phyloP scores from a whole-genome alignment of 306 rosid genomes.

The Malus fusca region DNA sequence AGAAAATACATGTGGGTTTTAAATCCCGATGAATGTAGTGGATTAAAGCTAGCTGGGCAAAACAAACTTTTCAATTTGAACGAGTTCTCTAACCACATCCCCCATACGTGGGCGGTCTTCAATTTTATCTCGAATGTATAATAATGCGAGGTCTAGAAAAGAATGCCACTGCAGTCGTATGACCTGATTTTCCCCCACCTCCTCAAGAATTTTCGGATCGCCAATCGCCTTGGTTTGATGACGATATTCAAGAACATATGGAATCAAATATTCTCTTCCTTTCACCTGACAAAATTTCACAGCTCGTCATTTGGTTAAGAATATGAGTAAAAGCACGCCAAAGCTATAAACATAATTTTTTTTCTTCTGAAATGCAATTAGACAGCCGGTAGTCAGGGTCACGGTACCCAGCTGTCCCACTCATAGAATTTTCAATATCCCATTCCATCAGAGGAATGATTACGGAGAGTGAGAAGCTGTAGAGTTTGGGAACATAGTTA shows the following conservation, averaged over 20 bases:
- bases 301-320: background rate
- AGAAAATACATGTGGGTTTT: background rate
- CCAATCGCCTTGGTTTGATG: too few relatives aligned
- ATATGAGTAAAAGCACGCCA: background rate
- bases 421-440: background rate
- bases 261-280: too few relatives aligned
- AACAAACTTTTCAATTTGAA: background rate
- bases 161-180: background rate
- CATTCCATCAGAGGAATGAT: background rate
- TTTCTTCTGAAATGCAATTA: background rate
- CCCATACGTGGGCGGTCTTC: background rate
- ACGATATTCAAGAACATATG: too few relatives aligned
- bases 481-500: background rate
- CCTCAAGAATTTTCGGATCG: too few relatives aligned
- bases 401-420: too few relatives aligned
- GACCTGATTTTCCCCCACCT: too few relatives aligned
- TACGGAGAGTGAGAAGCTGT: background rate
- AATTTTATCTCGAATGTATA: background rate
- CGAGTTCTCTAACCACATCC: background rate
- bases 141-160: background rate
- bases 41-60: too few relatives aligned
- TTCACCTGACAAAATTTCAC: too few relatives aligned
- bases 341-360: background rate
- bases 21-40: background rate
- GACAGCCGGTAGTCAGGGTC: fast-evolving